Percentiles rank a stretch among this genome's conserved stretches.
phyloP scores from a whole-genome alignment of 805 yeast species.

The Ogataea wickerhamii region DNA sequence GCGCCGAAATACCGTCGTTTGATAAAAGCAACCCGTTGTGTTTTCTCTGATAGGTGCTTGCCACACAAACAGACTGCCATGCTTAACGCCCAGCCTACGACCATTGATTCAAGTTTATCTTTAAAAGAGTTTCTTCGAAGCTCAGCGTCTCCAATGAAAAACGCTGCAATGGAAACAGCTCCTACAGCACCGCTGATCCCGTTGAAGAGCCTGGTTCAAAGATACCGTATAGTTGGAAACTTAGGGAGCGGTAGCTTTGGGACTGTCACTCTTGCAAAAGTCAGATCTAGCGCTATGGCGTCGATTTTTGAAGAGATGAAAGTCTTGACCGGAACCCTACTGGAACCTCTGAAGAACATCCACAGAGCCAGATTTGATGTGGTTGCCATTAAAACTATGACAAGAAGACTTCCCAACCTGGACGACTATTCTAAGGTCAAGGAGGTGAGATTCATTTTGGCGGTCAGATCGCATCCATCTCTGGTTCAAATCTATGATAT shows the following conservation, averaged over 20 bases:
- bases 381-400: slow-evolving; percentile 85
- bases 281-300: slow-evolving; percentile 23
- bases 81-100: slow-evolving; percentile 17
- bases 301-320: slow-evolving; percentile 21
- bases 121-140: slow-evolving; percentile 14
- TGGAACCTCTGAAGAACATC: slow-evolving; percentile 39
- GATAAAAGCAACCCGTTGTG: too few relatives aligned
- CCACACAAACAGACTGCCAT: slow-evolving; percentile 4
- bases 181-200: slow-evolving; percentile 29
- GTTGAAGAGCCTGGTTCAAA: slow-evolving; percentile 36
- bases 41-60: too few relatives aligned
- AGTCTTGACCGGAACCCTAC: slow-evolving; percentile 41
- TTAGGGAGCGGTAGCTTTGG: slow-evolving; percentile 81
- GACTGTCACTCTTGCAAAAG: slow-evolving; percentile 59
- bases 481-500: slow-evolving; percentile 75
- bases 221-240: slow-evolving; percentile 49
- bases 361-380: slow-evolving; percentile 22
- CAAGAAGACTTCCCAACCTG: slow-evolving; percentile 46
- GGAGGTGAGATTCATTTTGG: slow-evolving; percentile 62
- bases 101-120: slow-evolving; percentile 12
- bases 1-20: too few relatives aligned
- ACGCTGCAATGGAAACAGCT: slow-evolving; percentile 1
- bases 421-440: slow-evolving; percentile 57
- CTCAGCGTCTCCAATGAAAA: slow-evolving; percentile 8
- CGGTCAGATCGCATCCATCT: slow-evolving; percentile 67